These are phyloP conservation scores for Exophiala bonariae DNA, from an alignment of 2,329 filamentous ascomycete genomes.

Conservation along the genomic window DNA sequence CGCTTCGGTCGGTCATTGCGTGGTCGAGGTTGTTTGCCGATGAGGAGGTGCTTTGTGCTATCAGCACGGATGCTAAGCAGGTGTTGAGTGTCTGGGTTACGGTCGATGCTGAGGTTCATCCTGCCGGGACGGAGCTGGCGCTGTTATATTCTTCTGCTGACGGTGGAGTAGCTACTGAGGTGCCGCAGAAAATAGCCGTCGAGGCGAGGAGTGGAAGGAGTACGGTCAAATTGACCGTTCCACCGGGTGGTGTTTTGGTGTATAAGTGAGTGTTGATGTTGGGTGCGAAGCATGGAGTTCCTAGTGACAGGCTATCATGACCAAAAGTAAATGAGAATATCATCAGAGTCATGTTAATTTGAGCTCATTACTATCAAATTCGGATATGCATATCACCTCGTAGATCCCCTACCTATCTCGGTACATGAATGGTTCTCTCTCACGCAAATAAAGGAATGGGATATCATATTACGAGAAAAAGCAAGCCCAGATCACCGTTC, in stretches of 20 bases:
- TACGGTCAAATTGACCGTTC: conserved; percentile 3
- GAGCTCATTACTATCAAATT: too few relatives aligned
- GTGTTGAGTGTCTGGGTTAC: conserved; percentile 11
- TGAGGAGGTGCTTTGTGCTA: conserved; percentile 14
- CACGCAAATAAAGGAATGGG: too few relatives aligned
- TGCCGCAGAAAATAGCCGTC: conserved; percentile 1
- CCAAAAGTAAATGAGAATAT: too few relatives aligned
- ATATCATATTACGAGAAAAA: too few relatives aligned
- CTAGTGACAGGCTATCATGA: too few relatives aligned
- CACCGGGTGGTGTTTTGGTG: conserved; percentile 5
- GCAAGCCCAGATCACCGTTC: too few relatives aligned
- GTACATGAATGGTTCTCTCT: too few relatives aligned
- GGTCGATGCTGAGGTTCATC: conserved; percentile 10
- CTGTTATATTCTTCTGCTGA: neutral
- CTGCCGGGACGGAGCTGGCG: neutral
- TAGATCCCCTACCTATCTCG: neutral
- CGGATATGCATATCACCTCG: too few relatives aligned
- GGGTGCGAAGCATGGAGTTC: too few relatives aligned
- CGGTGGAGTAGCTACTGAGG: neutral
- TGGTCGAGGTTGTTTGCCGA: conserved; percentile 13
- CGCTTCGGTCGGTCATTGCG: conserved; percentile 10
- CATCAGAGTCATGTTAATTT: too few relatives aligned
- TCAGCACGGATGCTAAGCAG: conserved; percentile 6
- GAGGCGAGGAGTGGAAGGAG: conserved; percentile 8
- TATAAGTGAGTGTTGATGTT: conserved; percentile 6